A percentile compares a stretch with the other conserved stretches of the same genome.
Evolutionary conservation across 208 protist genomes (phyloP).

Genomic region (Acanthamoeba quina): DNA sequence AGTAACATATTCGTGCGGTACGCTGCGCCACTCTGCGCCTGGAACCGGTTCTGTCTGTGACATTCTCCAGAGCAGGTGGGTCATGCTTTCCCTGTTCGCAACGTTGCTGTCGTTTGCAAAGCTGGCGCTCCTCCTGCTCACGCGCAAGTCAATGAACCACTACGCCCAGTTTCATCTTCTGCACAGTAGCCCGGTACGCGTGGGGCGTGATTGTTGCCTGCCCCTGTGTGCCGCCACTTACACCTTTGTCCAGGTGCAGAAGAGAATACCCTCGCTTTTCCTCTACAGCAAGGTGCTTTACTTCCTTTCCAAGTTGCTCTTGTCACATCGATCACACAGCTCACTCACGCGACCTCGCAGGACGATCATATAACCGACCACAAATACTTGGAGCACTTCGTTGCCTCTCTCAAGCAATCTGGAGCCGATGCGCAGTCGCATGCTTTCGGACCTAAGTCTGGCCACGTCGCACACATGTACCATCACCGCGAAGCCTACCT

Average conservation of each 20-base stretch:
- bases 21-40: not conserved
- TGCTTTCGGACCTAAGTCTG: not conserved
- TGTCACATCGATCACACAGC: too few species aligned
- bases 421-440: not conserved
- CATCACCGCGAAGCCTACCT: not conserved
- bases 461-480: not conserved
- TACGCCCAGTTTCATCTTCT: not conserved
- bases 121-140: not conserved
- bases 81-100: not conserved
- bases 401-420: not conserved
- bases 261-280: not conserved
- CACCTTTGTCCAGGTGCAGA: not conserved
- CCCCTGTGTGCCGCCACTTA: not conserved
- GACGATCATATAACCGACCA: not conserved
- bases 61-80: not conserved
- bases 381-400: not conserved
- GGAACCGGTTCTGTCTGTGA: not conserved
- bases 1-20: not conserved
- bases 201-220: not conserved
- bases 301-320: not conserved
- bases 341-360: not conserved
- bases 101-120: not conserved
- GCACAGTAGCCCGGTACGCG: not conserved
- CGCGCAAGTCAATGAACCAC: not conserved
- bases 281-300: not conserved